These are phyloP conservation scores for Coemansia sp. DNA, from an alignment of 192 early-diverging fungal species.

Conservation along the genomic window DNA sequence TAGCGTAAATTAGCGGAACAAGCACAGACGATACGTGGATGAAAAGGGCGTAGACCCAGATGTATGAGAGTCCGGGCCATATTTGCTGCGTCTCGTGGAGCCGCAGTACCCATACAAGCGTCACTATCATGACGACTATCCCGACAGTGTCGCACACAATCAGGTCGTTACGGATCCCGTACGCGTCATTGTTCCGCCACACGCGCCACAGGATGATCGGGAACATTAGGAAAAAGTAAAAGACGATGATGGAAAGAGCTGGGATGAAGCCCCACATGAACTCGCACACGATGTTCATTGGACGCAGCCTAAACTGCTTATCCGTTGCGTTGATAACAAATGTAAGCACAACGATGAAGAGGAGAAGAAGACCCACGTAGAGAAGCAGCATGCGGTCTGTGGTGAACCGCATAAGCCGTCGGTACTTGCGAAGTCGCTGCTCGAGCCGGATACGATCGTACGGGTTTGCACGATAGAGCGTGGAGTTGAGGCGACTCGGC, in stretches of 20 bases:
- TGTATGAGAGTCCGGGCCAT: slow-evolving; percentile 32
- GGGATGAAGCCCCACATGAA: slow-evolving; percentile 34
- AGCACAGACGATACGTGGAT: slow-evolving; percentile 38
- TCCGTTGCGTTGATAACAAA: slow-evolving; percentile 27
- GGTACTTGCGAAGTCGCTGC: slow-evolving; percentile 26
- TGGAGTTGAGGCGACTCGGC: background rate
- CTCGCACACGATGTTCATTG: slow-evolving; percentile 15
- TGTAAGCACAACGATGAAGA: slow-evolving; percentile 1
- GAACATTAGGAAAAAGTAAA: slow-evolving; percentile 53
- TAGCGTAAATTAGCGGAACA: slow-evolving; percentile 25
- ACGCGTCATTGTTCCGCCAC: slow-evolving; percentile 55
- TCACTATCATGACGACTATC: slow-evolving; percentile 35
- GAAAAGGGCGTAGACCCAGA: slow-evolving; percentile 32
- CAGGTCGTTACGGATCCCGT: slow-evolving; percentile 61
- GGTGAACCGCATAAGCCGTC: slow-evolving; percentile 20
- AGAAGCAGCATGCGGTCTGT: slow-evolving; percentile 26
- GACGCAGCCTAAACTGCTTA: slow-evolving; percentile 29
- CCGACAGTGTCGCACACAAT: slow-evolving; percentile 53
- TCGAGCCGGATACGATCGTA: slow-evolving; percentile 11
- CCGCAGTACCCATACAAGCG: slow-evolving; percentile 40
- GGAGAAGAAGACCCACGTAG: slow-evolving; percentile 8
- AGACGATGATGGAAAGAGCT: slow-evolving; percentile 13
- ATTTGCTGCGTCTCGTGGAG: slow-evolving; percentile 23
- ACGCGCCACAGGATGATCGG: slow-evolving; percentile 56
- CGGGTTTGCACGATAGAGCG: background rate